Conservation (phyloP, 306 rosid species). For the Alnus rubra region DNA sequence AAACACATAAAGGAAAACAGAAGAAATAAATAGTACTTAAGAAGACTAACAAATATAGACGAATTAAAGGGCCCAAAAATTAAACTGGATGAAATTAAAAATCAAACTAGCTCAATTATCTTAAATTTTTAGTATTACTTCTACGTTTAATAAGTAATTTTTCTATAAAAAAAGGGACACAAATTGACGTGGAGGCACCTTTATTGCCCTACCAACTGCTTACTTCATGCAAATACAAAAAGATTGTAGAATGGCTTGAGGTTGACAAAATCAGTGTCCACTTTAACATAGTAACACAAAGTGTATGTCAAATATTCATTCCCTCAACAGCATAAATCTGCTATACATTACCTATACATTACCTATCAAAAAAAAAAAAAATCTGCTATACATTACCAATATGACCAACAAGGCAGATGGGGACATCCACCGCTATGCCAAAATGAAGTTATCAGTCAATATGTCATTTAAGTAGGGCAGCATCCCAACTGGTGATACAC, state of each 20-base stretch:
- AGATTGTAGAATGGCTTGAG: not conserved
- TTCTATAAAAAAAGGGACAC: not conserved
- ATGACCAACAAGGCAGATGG: too few relatives aligned
- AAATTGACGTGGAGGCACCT: not conserved
- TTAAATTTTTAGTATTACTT: not conserved
- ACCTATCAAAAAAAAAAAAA: too few relatives aligned
- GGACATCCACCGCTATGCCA: not conserved
- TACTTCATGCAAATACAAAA: not conserved
- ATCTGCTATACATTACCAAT: not conserved
- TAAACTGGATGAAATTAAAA: not conserved
- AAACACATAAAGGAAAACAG: conserved; percentile 16
- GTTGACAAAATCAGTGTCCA: not conserved
- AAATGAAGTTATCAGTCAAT: not conserved
- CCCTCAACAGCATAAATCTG: not conserved
- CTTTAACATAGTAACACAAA: not conserved
- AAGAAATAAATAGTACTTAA: not conserved
- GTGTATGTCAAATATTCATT: not conserved
- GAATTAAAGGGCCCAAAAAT: not conserved
- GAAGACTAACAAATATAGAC: not conserved
- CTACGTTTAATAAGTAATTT: not conserved
- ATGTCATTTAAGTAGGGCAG: not conserved
- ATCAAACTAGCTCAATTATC: not conserved
- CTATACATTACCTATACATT: not conserved
- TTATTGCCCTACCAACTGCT: not conserved
- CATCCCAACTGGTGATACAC: not conserved